A percentile compares a stretch with the other conserved stretches of the same genome.
These are phyloP conservation scores for Penicillium parvum DNA, from an alignment of 495 filamentous ascomycete genomes.

Conservation along the genomic window DNA sequence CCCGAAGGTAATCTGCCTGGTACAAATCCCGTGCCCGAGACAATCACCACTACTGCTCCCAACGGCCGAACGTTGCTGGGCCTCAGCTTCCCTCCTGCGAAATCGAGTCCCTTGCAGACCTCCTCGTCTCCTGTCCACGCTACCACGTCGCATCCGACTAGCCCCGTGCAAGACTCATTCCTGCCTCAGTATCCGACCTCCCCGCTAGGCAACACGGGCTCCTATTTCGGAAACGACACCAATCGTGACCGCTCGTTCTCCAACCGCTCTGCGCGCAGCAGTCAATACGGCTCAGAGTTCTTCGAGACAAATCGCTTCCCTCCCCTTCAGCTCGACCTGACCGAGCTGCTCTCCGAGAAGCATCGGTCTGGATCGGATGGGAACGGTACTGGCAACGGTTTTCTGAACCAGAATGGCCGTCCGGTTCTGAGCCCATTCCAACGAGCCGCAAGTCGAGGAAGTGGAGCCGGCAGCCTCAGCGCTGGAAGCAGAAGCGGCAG, in stretches of 20 bases:
- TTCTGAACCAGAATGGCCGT: conserved; percentile 26
- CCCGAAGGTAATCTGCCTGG: conserved; percentile 49
- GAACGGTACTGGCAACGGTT: conserved; percentile 31
- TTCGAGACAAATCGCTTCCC: conserved; percentile 32
- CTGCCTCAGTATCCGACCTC: conserved; percentile 37
- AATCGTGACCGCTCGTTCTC: conserved; percentile 45
- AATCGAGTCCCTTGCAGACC: conserved; percentile 41
- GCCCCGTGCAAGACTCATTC: conserved; percentile 34
- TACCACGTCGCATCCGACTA: conserved; percentile 36
- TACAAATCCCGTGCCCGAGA: conserved; percentile 38
- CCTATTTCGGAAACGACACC: conserved; percentile 35
- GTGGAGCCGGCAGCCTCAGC: conserved; percentile 45
- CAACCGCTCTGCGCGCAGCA: conserved; percentile 43
- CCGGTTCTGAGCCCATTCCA: conserved; percentile 40
- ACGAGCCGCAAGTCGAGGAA: conserved; percentile 40
- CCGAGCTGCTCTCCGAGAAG: conserved; percentile 32
- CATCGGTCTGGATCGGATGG: conserved; percentile 32
- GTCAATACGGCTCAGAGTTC: conserved; percentile 40
- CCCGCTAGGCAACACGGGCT: conserved; percentile 27
- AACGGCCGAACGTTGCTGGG: conserved; percentile 36
- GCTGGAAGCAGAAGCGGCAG: conserved; percentile 40
- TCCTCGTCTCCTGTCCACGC: conserved; percentile 33
- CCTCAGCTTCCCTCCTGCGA: conserved; percentile 36
- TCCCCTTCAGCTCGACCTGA: conserved; percentile 33
- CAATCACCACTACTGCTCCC: conserved; percentile 29